phyloP scores from a whole-genome alignment of 164 flowering plant species.

The Chimonanthus praecox region DNA sequence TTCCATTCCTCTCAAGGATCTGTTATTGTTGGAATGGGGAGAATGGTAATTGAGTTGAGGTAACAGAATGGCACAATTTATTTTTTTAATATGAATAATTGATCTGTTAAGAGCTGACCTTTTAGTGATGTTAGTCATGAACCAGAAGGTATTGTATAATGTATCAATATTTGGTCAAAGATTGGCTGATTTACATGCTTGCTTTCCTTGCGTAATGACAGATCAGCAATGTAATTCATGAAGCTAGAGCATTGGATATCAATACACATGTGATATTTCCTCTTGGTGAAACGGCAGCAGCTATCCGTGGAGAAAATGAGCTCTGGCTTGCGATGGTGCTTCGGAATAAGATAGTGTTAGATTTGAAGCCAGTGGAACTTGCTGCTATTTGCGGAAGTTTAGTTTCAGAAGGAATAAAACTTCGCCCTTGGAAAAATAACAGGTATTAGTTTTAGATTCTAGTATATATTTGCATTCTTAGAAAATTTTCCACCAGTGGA shows the following conservation, averaged over 20 bases:
- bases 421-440: constrained; percentile 68
- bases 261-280: constrained; percentile 76
- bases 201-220: constrained; percentile 9
- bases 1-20: too few species aligned
- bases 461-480: too few species aligned
- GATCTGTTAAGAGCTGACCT: too few species aligned
- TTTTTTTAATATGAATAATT: too few species aligned
- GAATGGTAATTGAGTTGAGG: too few species aligned
- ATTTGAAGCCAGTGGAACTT: constrained; percentile 80
- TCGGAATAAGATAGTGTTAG: constrained; percentile 63
- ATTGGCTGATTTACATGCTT: not conserved
- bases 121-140: not conserved
- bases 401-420: constrained; percentile 90
- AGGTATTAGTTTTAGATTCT: constrained; percentile 27
- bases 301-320: constrained; percentile 96
- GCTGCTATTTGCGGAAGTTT: constrained; percentile 91
- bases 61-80: too few species aligned
- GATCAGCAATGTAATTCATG: constrained; percentile 87
- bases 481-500: not conserved
- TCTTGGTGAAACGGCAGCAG: constrained; percentile 96
- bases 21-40: too few species aligned
- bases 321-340: constrained; percentile 98
- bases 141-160: not conserved
- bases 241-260: constrained; percentile 80
- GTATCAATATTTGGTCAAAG: too few species aligned